These are phyloP conservation scores for Aspergillus phoenicis DNA, from an alignment of 2,329 filamentous ascomycete species.

Conservation along the genomic window DNA sequence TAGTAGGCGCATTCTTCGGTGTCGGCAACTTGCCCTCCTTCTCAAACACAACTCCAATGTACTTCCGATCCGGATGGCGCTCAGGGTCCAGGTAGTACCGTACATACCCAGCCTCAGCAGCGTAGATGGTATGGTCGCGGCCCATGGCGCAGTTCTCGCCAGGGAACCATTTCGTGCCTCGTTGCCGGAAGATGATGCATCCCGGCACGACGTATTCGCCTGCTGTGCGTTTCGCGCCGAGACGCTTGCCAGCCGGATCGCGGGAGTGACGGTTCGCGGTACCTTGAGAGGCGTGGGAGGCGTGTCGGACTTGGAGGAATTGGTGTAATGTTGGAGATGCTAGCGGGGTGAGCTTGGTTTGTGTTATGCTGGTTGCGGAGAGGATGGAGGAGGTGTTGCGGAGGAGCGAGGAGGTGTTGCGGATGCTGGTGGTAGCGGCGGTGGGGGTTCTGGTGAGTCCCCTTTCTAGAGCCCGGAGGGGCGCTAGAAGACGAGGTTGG, in stretches of 20 bases:
- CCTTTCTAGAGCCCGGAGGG: slow-evolving; percentile 43
- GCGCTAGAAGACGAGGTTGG: slow-evolving; percentile 45
- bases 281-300: slow-evolving; percentile 67
- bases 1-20: slow-evolving; percentile 70
- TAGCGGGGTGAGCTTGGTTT: slow-evolving; percentile 23
- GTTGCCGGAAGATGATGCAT: slow-evolving; percentile 97
- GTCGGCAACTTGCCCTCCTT: slow-evolving; percentile 79
- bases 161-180: slow-evolving; percentile 90
- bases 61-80: slow-evolving; percentile 82
- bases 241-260: slow-evolving; percentile 76
- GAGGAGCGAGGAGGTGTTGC: slow-evolving; percentile 23
- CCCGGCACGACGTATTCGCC: slow-evolving; percentile 93
- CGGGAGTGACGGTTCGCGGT: slow-evolving; percentile 68
- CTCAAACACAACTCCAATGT: slow-evolving; percentile 90
- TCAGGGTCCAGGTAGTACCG: slow-evolving; percentile 92
- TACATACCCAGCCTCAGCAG: slow-evolving; percentile 83
- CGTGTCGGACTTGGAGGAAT: slow-evolving; percentile 58
- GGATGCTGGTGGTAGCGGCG: slow-evolving; percentile 25
- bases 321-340: slow-evolving; percentile 36
- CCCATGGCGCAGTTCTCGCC: slow-evolving; percentile 96
- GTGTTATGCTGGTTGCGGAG: slow-evolving; percentile 16
- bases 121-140: slow-evolving; percentile 93
- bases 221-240: slow-evolving; percentile 91
- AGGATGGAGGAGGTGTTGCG: slow-evolving; percentile 27
- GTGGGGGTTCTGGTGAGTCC: slow-evolving; percentile 32